Percentiles rank a stretch among this genome's conserved stretches.
These are phyloP conservation scores for Penicillium nordicum DNA, from an alignment of 2,329 filamentous ascomycete genomes.

Conservation along the genomic window DNA sequence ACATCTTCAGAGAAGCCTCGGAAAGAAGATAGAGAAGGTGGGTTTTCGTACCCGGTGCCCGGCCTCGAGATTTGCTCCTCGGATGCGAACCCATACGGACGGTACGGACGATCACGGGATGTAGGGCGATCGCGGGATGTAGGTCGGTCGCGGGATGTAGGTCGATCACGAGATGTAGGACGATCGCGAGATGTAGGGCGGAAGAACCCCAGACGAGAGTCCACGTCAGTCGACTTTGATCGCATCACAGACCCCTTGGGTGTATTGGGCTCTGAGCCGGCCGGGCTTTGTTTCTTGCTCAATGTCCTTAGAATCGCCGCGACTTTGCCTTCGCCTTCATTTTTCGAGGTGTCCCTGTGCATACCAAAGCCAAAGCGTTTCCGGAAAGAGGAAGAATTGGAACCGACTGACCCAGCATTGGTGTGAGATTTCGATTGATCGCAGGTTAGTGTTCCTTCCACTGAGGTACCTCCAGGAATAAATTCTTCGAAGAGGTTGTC, in stretches of 20 bases:
- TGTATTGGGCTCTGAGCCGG: conserved; percentile 63
- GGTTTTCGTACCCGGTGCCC: conserved; percentile 48
- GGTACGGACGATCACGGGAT: conserved; percentile 54
- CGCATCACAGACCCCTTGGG: conserved; percentile 65
- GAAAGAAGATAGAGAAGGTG: conserved; percentile 49
- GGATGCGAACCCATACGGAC: conserved; percentile 49
- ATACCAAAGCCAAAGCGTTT: conserved; percentile 80
- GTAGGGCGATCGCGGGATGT: neutral
- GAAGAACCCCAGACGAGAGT: conserved; percentile 46
- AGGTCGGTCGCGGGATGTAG: conserved; percentile 55
- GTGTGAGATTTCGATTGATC: conserved; percentile 61
- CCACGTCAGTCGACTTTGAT: conserved; percentile 75
- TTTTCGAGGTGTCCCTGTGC: conserved; percentile 75
- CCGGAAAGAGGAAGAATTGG: conserved; percentile 80
- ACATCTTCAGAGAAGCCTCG: conserved; percentile 48
- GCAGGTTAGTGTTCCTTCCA: conserved; percentile 44
- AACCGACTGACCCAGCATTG: conserved; percentile 71
- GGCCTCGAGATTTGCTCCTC: conserved; percentile 46
- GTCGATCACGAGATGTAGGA: conserved; percentile 39
- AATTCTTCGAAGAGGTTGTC: conserved; percentile 79
- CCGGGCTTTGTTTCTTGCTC: conserved; percentile 70
- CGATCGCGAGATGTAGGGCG: conserved; percentile 57
- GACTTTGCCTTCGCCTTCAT: conserved; percentile 64
- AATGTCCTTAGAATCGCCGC: conserved; percentile 81
- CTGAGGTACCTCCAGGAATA: conserved; percentile 44